Evolutionary conservation across 2,329 filamentous ascomycete genomes (phyloP).

Genomic region (Botrytis tulipae): DNA sequence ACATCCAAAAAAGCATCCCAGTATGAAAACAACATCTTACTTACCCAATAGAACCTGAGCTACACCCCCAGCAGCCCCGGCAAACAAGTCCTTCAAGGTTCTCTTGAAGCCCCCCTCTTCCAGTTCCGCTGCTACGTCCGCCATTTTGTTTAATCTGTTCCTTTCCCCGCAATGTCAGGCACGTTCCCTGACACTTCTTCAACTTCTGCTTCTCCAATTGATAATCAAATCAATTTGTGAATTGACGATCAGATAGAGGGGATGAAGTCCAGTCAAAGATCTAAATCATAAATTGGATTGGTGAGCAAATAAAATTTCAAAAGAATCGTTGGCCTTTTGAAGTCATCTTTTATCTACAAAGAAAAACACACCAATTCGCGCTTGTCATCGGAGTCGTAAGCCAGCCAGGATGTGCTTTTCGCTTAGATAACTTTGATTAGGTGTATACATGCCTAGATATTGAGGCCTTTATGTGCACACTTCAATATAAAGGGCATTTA

Average conservation of each 20-base stretch:
- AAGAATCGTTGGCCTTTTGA: background rate
- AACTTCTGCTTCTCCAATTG: background rate
- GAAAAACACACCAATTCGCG: constrained; percentile 10
- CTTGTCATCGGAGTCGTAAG: constrained; percentile 12
- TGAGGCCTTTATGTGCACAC: background rate
- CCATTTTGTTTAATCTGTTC: constrained; percentile 31
- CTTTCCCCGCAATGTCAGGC: background rate
- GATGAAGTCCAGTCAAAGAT: background rate
- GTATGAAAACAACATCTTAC: constrained; percentile 38
- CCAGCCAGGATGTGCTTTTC: constrained; percentile 16
- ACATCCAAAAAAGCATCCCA: background rate
- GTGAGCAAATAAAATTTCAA: background rate
- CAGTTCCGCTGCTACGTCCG: constrained; percentile 35
- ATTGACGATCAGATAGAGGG: background rate
- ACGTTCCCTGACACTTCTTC: background rate
- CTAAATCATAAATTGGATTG: background rate
- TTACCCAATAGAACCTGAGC: constrained; percentile 91
- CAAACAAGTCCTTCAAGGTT: constrained; percentile 75
- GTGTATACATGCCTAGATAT: background rate
- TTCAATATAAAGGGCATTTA: background rate
- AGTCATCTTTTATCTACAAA: constrained; percentile 14
- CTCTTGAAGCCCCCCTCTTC: constrained; percentile 37
- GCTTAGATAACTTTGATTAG: constrained; percentile 8
- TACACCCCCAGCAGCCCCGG: constrained; percentile 86
- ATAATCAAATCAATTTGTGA: background rate